Conservation (phyloP, 2,329 filamentous ascomycete species). For the Aspergillus fructus region DNA sequence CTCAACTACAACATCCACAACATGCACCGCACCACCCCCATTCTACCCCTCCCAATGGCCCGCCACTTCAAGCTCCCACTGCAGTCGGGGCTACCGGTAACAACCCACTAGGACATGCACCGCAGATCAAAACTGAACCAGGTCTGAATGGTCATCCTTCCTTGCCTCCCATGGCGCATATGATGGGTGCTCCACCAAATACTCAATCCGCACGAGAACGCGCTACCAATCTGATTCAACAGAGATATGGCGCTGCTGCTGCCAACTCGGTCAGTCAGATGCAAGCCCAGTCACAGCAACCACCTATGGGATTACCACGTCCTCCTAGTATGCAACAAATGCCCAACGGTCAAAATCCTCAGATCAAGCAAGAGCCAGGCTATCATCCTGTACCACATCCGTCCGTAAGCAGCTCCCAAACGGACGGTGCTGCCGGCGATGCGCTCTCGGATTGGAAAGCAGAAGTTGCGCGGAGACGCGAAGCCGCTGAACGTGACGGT, state of each 20-base stretch:
- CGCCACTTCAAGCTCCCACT: constrained; percentile 25
- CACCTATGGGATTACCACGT: constrained; percentile 34
- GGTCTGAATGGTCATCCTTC: constrained; percentile 39
- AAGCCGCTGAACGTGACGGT: constrained; percentile 36
- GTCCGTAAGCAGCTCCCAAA: constrained; percentile 59
- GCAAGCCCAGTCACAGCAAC: constrained; percentile 42
- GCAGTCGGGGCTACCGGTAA: constrained; percentile 16
- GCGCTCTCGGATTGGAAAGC: constrained; percentile 56
- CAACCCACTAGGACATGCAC: constrained; percentile 32
- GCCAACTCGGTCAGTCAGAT: constrained; percentile 45
- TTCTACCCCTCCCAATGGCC: constrained; percentile 28
- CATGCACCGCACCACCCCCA: constrained; percentile 38
- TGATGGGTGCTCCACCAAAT: constrained; percentile 38
- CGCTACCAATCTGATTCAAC: constrained; percentile 51
- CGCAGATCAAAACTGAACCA: constrained; percentile 56
- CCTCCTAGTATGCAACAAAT: constrained; percentile 31
- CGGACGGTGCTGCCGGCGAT: constrained; percentile 70
- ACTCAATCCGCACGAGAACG: constrained; percentile 55
- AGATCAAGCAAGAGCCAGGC: constrained; percentile 41
- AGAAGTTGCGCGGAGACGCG: constrained; percentile 45
- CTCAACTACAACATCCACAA: constrained; percentile 26
- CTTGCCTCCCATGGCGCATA: constrained; percentile 36
- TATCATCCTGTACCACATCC: constrained; percentile 39
- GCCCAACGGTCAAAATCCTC: constrained; percentile 34
- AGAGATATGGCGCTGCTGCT: constrained; percentile 45